Evolutionary conservation across 2,329 filamentous ascomycete genomes (phyloP).

Genomic region (Ascochyta pisi): DNA sequence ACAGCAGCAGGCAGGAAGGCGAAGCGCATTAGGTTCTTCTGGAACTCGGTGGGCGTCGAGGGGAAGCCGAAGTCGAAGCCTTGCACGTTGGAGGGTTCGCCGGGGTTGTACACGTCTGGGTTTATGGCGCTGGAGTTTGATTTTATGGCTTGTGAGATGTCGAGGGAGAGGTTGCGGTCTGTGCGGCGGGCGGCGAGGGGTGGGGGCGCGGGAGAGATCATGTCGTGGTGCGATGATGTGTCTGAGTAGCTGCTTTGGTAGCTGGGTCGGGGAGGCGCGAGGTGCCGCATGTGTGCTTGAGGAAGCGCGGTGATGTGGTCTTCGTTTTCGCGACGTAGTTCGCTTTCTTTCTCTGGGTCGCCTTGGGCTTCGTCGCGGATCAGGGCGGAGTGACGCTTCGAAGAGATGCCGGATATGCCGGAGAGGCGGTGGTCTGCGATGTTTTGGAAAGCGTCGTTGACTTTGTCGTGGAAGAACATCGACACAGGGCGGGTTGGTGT

Average conservation of each 20-base stretch:
- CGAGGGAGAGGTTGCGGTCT: slow-evolving; percentile 52
- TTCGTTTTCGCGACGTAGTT: slow-evolving; percentile 81
- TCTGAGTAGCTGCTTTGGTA: slow-evolving; percentile 29
- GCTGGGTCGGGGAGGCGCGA: slow-evolving; percentile 46
- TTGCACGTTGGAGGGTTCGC: slow-evolving; percentile 25
- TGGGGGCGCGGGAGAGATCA: slow-evolving; percentile 35
- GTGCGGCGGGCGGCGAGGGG: slow-evolving; percentile 51
- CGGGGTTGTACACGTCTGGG: slow-evolving; percentile 51
- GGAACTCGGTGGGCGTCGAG: slow-evolving; percentile 82
- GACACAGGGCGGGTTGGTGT: slow-evolving; percentile 67
- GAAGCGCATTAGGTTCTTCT: slow-evolving; percentile 89
- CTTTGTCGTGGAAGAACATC: slow-evolving; percentile 80
- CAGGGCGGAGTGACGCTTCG: slow-evolving; percentile 75
- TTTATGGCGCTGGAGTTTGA: slow-evolving; percentile 47
- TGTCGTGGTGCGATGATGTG: slow-evolving; percentile 32
- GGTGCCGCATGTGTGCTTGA: slow-evolving; percentile 57
- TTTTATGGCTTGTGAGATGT: slow-evolving; percentile 50
- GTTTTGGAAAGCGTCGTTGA: slow-evolving; percentile 86
- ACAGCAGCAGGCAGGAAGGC: slow-evolving; percentile 71
- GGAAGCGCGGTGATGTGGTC: slow-evolving; percentile 85
- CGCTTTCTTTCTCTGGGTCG: slow-evolving; percentile 77
- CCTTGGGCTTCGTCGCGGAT: slow-evolving; percentile 83
- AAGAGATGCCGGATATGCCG: slow-evolving; percentile 51
- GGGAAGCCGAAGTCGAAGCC: slow-evolving; percentile 72
- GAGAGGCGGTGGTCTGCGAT: slow-evolving; percentile 75